Conservation (phyloP, 2,329 filamentous ascomycete species). For the Aspergillus aculeatus region DNA sequence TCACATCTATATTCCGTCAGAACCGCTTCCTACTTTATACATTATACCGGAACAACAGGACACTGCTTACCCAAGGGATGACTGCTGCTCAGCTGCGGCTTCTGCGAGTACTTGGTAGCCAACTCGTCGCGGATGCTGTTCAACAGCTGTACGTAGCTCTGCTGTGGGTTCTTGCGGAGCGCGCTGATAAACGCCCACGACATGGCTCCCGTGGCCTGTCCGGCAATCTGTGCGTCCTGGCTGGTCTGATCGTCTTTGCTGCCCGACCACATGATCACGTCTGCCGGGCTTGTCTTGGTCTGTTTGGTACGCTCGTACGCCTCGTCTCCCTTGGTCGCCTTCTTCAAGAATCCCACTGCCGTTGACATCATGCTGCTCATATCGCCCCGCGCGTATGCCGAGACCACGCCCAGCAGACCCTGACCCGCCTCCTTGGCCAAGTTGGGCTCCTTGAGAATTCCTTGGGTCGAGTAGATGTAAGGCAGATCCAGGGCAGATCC, state of each 20-base stretch:
- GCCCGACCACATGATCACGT: slow-evolving; percentile 97
- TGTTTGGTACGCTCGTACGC: slow-evolving; percentile 76
- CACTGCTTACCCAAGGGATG: slow-evolving; percentile 80
- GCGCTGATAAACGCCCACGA: slow-evolving; percentile 94
- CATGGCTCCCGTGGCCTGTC: slow-evolving; percentile 95
- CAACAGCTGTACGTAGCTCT: slow-evolving; percentile 92
- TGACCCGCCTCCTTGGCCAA: slow-evolving; percentile 66
- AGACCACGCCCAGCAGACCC: slow-evolving; percentile 65
- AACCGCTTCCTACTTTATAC: slow-evolving; percentile 8
- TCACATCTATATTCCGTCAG: slow-evolving; percentile 53
- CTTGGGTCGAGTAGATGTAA: slow-evolving; percentile 66
- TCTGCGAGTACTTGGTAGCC: slow-evolving; percentile 82
- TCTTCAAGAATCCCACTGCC: slow-evolving; percentile 83
- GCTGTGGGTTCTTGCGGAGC: slow-evolving; percentile 87
- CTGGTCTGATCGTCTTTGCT: slow-evolving; percentile 96
- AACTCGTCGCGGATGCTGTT: slow-evolving; percentile 94
- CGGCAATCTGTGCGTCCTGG: slow-evolving; percentile 82
- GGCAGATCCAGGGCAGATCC: slow-evolving; percentile 66
- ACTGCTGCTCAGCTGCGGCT: slow-evolving; percentile 93
- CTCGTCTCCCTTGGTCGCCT: slow-evolving; percentile 75
- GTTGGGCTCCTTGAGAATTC: slow-evolving; percentile 68
- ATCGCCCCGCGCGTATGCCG: slow-evolving; percentile 79
- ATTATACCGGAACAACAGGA: slow-evolving; percentile 4
- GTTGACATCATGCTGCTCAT: slow-evolving; percentile 75
- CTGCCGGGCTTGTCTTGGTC: slow-evolving; percentile 90